Conservation (phyloP, 106 monocot species). For the Phalaenopsis aphrodite region DNA sequence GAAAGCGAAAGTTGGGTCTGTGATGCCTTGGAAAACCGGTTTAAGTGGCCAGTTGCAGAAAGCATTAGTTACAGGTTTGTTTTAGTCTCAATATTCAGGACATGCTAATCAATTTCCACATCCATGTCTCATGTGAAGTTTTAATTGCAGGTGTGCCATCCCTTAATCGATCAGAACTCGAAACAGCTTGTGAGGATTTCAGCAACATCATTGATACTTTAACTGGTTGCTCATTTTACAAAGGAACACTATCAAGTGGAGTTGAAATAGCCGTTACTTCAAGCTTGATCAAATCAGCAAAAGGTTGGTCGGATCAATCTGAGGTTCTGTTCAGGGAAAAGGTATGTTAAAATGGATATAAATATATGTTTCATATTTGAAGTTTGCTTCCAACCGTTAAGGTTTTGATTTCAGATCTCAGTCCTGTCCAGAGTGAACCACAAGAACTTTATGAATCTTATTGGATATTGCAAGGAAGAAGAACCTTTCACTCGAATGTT, state of each 20-base stretch:
- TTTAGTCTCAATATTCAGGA: background rate
- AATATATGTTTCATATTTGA: background rate
- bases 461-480: slow-evolving; percentile 54
- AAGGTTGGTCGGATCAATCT: slow-evolving; percentile 58
- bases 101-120: background rate
- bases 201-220: slow-evolving; percentile 74
- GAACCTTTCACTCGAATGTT: slow-evolving; percentile 67
- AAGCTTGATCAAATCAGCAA: slow-evolving; percentile 27
- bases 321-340: slow-evolving; percentile 74
- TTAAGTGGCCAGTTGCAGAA: slow-evolving; percentile 71
- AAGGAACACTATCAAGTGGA: slow-evolving; percentile 86
- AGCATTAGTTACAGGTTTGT: slow-evolving; percentile 72
- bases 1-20: slow-evolving; percentile 26
- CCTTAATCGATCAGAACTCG: slow-evolving; percentile 59
- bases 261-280: slow-evolving; percentile 85
- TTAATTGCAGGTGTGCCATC: slow-evolving; percentile 55
- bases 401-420: slow-evolving; percentile 38
- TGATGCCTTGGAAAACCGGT: slow-evolving; percentile 76
- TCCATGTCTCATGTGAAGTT: background rate
- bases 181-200: slow-evolving; percentile 83
- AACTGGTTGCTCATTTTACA: slow-evolving; percentile 55
- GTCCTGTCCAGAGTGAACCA: slow-evolving; percentile 61
- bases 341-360: slow-evolving; percentile 24
- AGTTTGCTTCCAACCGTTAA: slow-evolving; percentile 2
- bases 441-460: slow-evolving; percentile 67